Base-by-base conservation (phyloP, 2,329 filamentous ascomycete genomes). In the Penicillium sp. region DNA sequence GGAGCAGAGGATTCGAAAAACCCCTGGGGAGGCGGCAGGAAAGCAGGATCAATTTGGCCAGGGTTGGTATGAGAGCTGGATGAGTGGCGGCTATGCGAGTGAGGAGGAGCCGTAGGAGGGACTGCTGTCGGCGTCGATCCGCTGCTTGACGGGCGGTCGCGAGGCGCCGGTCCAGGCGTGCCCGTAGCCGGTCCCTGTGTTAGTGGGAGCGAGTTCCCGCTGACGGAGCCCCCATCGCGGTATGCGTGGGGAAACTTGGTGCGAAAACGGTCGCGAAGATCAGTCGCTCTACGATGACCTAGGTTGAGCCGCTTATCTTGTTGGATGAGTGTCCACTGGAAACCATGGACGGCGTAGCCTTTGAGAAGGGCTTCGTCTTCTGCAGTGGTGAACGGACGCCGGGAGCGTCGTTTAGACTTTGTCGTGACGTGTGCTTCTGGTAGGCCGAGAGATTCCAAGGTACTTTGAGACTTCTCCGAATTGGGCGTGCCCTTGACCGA, bases 221-320 rank as follows among this genome's bases (percentile, higher is more conserved):
- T 73, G 20, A 72, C 69, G 16, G 71, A 70, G n/a, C 72, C 72
- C 2, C 72, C 72, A 27, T 74, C 67, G 11, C 74, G 75, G 61
- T 84, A 86, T 16, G 77, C 73, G 27, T 83, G 75, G 0, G 83
- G 81, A 57, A 79, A 86, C 28, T 77, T 76, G 7, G 81, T 83
- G 14, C 83, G 75, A 56, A 86, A 83, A 4, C 83, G 79, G 63
- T 86, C 84, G 28, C 84, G 75, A 13, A 87, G 63, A 60, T 86
- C 83, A 2, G 81, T 84, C 14, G 80, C 74, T 40, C 77, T 77
- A 38, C 83, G 76, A 56, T 78, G 72, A 9, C 66, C 63, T 40
- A 86, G 74, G 11, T 76, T 74, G 3, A 85, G 66, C 5, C 76
- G 71, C 13, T 70, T 68, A 53, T 86, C 82, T 50, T 81, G 76